Evolutionary conservation across 2,329 filamentous ascomycete species (phyloP), one percentile per base, ranked within the genome.

Genomic region (Ophiostoma tasmaniense): DNA sequence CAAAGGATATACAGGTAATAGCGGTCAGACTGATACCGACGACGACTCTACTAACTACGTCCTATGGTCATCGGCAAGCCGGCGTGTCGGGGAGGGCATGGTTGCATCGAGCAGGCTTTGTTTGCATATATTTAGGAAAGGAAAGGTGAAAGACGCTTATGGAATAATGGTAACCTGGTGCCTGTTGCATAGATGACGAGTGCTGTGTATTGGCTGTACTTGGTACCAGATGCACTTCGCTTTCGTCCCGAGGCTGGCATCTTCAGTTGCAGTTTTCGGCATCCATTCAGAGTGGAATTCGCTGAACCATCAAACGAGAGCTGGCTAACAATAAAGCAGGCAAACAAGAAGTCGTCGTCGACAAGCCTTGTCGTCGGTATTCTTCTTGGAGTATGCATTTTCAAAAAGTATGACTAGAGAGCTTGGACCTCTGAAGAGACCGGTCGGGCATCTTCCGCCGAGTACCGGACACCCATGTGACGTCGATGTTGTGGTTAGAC

Each of bases 401-500:
- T n/a, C n/a, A n/a, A n/a, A n/a, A n/a, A n/a, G n/a, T n/a, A n/a
- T n/a, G n/a, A n/a, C n/a, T n/a, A n/a, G n/a, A n/a, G n/a, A n/a
- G n/a, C n/a, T n/a, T n/a, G n/a, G n/a, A 50, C 45, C 17, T n/a
- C 8, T 20, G 17, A 22, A 50, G 17, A 11, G 28, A 71, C 64
- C 1, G 68, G 68, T 13, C 25, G 52, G 7, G 68, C 70, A 4
- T 17, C 45, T 50, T 50, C 45, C 70, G 42, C 3, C 52, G 66
- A 71, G n/a, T n/a, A n/a, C n/a, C n/a, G n/a, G n/a, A n/a, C n/a
- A n/a, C n/a, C n/a, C n/a, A 71, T 7, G 22, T 14, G 5, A 71
- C 10, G 20, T 52, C 35, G 3, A 61, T 52, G 68, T 70, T 64
- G 64, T 71, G 68, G 66, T 71, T 33, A 33, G 5, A 8, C 33